A percentile compares a stretch with the other conserved stretches of the same genome.
Conservation (phyloP, 805 yeast species). For the Grigorovia yakushimaensis region DNA sequence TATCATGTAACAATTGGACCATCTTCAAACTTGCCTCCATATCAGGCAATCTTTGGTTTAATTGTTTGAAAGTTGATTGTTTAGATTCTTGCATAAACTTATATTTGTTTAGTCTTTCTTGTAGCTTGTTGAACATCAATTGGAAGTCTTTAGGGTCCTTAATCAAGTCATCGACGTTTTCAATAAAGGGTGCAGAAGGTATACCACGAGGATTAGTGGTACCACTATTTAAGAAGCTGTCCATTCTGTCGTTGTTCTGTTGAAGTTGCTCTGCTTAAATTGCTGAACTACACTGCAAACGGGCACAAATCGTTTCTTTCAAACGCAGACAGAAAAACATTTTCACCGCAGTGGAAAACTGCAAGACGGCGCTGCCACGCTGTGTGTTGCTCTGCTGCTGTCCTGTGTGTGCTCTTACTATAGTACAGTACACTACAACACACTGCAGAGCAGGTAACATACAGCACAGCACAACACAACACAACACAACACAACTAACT, state of each 20-base stretch:
- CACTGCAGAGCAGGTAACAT: no score
- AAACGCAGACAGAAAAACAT: no score
- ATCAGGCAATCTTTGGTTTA: conserved; percentile 71
- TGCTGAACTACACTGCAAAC: no score
- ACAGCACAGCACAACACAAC: no score
- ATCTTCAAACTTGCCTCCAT: conserved; percentile 74
- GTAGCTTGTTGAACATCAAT: conserved; percentile 59
- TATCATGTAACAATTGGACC: conserved; percentile 44
- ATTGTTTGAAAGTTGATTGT: conserved; percentile 17
- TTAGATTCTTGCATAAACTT: conserved; percentile 64
- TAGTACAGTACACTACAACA: no score
- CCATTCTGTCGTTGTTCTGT: conserved; percentile 13
- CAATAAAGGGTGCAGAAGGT: conserved; percentile 92
- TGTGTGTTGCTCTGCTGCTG: no score
- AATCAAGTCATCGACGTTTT: conserved; percentile 65
- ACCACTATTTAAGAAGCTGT: conserved; percentile 36
- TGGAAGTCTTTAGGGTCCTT: conserved; percentile 64
- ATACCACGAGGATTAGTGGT: conserved; percentile 85
- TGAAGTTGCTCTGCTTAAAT: background rate
- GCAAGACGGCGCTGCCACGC: no score
- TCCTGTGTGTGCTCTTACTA: no score
- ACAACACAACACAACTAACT: no score
- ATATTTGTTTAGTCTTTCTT: conserved; percentile 81
- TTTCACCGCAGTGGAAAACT: no score
- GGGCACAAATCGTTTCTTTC: no score